phyloP scores from a whole-genome alignment of 2,329 filamentous ascomycete species.

The Hymenoscyphus fraxineus region DNA sequence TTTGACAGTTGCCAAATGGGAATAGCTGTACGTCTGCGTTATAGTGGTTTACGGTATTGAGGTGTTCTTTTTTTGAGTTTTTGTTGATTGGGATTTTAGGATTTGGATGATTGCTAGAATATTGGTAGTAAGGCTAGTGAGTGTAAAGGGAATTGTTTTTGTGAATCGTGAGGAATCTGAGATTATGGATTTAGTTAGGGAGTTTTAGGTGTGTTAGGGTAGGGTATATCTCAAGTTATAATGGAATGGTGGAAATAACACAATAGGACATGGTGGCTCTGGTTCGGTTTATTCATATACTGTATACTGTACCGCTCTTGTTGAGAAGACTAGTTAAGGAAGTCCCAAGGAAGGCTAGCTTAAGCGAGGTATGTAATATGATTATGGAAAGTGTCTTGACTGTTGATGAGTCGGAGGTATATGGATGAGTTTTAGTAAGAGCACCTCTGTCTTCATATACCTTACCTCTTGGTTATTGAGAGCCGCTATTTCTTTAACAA shows the following conservation, averaged over 20 bases:
- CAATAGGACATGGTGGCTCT: neutral
- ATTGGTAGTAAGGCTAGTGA: conserved; percentile 14
- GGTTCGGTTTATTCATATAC: neutral
- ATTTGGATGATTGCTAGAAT: conserved; percentile 4
- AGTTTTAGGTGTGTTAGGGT: neutral
- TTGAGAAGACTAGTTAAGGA: neutral
- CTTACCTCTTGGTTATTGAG: too few relatives aligned
- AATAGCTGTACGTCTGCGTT: neutral
- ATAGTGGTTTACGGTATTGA: conserved; percentile 3
- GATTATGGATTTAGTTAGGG: neutral
- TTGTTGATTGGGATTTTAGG: neutral
- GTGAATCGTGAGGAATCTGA: conserved; percentile 17
- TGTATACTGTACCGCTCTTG: neutral
- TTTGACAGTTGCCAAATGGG: conserved; percentile 10
- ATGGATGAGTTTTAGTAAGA: neutral
- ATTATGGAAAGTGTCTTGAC: neutral
- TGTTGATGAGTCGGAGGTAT: neutral
- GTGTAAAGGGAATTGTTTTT: conserved; percentile 20
- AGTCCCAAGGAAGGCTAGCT: neutral
- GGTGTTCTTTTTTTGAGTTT: neutral
- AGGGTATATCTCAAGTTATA: neutral
- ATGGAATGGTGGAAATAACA: neutral
- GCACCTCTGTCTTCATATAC: too few relatives aligned
- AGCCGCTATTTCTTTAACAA: neutral
- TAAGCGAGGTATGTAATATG: neutral